phyloP scores from a whole-genome alignment of 2,329 filamentous ascomycete species.

The Plenodomus tracheiphilus region DNA sequence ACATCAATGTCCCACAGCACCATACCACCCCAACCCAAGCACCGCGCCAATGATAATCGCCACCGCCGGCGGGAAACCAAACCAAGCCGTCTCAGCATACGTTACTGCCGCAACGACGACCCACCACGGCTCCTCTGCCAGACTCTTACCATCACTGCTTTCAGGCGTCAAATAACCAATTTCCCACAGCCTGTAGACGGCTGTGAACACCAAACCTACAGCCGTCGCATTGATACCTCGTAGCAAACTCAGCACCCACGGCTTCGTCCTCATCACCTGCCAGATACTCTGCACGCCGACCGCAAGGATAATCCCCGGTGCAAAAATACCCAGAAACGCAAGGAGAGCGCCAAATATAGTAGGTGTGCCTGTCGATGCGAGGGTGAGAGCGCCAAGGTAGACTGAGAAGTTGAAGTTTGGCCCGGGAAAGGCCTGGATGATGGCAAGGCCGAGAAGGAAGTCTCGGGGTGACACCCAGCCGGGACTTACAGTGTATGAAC shows the following conservation, averaged over 20 bases:
- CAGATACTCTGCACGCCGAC: constrained; percentile 46
- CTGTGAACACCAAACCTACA: constrained; percentile 50
- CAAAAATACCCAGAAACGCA: constrained; percentile 47
- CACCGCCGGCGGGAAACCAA: constrained; percentile 43
- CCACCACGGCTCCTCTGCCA: constrained; percentile 50
- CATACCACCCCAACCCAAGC: constrained; percentile 47
- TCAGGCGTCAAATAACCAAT: constrained; percentile 49
- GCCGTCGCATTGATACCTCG: constrained; percentile 49
- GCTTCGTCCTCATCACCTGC: constrained; percentile 42
- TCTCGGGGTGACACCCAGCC: constrained; percentile 72
- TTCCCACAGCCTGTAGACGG: constrained; percentile 50
- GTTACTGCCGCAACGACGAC: constrained; percentile 48
- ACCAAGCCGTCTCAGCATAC: constrained; percentile 48
- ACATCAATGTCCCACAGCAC: constrained; percentile 32
- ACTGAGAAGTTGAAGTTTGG: constrained; percentile 61
- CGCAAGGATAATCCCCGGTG: constrained; percentile 44
- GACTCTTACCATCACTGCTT: constrained; percentile 36
- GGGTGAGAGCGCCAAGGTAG: constrained; percentile 46
- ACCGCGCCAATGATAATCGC: constrained; percentile 47
- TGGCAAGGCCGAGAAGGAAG: constrained; percentile 72
- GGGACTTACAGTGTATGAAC: constrained; percentile 60
- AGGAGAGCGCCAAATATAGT: constrained; percentile 43
- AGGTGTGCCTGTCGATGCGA: constrained; percentile 31
- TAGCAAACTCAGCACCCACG: constrained; percentile 40
- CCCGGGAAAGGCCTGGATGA: constrained; percentile 71